Evolutionary conservation across 371 early-diverging fungal genomes (phyloP), one percentile per base, ranked within the genome.

Genomic region (Syncephalis fuscata): DNA sequence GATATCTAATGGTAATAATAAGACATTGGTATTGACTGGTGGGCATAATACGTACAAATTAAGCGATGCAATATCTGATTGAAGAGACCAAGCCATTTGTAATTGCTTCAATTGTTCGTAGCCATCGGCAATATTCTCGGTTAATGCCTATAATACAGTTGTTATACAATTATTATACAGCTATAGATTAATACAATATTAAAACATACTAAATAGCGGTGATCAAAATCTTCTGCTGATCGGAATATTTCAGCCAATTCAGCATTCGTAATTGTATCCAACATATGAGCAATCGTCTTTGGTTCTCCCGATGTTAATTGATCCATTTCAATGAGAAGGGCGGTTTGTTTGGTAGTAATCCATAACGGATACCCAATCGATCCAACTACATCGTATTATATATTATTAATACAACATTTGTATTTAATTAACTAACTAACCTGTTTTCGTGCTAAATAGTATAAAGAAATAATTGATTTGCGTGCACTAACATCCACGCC

Each of bases 61-160:
- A 9, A 84, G 56, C 1, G 75, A 69, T 0, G 89, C 87, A 42
- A 85, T 74, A 51, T 87, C 87, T 2, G 78, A 74, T 47, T 79
- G 79, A 11, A 84, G 59, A 14, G 75, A 68, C 17, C 75, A 46
- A 0, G 74, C 73, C 0, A 80, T 74, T 45, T 78, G 68, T 24
- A 65, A 58, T 26, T 85, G 69, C 17, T 65, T 60, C 51, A 79
- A 73, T 1, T 63, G 61, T 52, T 84, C 80, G 49, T 75, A 85
- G 39, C 81, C 68, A 47, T 74, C 78, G 47, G 82, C 74, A 0
- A 80, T 78, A 44, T 80, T 62, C 4, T 71, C 64, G 38, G 76
- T 76, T 23, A 78, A 23, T 2, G 61, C 62, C 79, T 78, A 44
- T 15, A 44, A 11, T 2, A n/a, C n/a, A 17, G 5, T 8, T 25